phyloP scores from a whole-genome alignment of 2,329 filamentous ascomycete genomes.

The Penicillium olsonii region DNA sequence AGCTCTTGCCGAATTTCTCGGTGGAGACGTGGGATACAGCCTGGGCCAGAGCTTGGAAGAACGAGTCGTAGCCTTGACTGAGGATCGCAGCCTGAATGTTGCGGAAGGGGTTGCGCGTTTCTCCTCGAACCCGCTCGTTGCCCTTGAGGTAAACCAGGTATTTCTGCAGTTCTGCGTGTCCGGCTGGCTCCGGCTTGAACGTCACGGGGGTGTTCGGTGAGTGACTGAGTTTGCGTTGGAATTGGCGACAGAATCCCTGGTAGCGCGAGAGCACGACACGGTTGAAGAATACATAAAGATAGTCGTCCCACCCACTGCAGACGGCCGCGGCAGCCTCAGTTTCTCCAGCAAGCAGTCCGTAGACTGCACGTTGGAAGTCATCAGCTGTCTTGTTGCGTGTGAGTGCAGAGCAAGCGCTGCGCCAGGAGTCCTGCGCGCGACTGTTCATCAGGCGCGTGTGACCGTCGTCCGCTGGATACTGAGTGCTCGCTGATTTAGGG shows the following conservation, averaged over 20 bases:
- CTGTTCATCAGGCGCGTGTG: conserved; percentile 46
- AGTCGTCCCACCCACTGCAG: conserved; percentile 80
- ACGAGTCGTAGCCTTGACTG: conserved; percentile 43
- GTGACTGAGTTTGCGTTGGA: conserved; percentile 51
- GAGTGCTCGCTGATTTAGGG: conserved; percentile 25
- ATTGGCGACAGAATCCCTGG: conserved; percentile 62
- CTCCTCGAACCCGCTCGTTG: conserved; percentile 38
- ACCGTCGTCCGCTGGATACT: conserved; percentile 37
- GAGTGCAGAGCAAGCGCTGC: conserved; percentile 41
- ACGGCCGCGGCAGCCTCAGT: conserved; percentile 74
- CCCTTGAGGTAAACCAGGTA: conserved; percentile 40
- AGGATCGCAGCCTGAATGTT: conserved; percentile 48
- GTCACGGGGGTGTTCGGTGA: conserved; percentile 56
- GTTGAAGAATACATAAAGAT: conserved; percentile 85
- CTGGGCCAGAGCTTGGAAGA: conserved; percentile 43
- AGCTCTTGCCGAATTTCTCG: conserved; percentile 26
- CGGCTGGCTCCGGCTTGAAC: conserved; percentile 59
- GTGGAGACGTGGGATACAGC: conserved; percentile 40
- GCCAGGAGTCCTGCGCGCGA: conserved; percentile 40
- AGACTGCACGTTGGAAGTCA: conserved; percentile 84
- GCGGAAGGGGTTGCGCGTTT: conserved; percentile 47
- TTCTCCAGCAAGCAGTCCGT: conserved; percentile 86
- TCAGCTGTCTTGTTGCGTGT: conserved; percentile 67
- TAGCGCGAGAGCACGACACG: conserved; percentile 79
- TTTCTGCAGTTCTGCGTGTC: conserved; percentile 39